Percentiles rank a stretch among this genome's conserved stretches.
Conservation (phyloP, 2,329 filamentous ascomycete genomes). For the Arthrobotrys megalospora region DNA sequence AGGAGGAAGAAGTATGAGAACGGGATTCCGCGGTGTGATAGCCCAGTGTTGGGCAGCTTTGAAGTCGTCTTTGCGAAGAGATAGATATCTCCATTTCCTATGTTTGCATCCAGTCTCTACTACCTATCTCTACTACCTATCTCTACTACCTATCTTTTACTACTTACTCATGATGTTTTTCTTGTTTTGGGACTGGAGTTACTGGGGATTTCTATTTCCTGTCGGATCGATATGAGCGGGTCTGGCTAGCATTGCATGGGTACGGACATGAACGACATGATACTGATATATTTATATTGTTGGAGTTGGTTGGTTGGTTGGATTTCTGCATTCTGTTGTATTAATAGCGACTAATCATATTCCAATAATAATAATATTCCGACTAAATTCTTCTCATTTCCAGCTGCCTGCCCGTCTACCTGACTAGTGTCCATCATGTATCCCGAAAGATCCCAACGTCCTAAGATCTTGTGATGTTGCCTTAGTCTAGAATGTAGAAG, state of each 20-base stretch:
- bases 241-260: neutral
- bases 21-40: conserved; percentile 54
- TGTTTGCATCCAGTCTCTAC: neutral
- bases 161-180: conserved; percentile 3
- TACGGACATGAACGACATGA: neutral
- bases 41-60: conserved; percentile 46
- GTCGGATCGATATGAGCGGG: conserved; percentile 2
- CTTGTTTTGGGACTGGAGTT: conserved; percentile 1
- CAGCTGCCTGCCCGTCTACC: too few relatives aligned
- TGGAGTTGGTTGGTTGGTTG: too few relatives aligned
- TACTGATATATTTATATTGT: neutral
- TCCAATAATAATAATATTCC: too few relatives aligned
- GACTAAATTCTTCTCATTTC: too few relatives aligned
- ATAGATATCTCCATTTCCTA: neutral
- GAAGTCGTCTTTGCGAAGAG: conserved; percentile 47
- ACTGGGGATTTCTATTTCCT: neutral
- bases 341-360: too few relatives aligned
- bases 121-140: neutral
- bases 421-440: too few relatives aligned
- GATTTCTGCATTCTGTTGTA: too few relatives aligned
- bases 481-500: too few relatives aligned
- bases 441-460: too few relatives aligned
- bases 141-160: neutral
- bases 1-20: conserved; percentile 39
- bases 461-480: too few relatives aligned